Base-by-base conservation (phyloP, 176 grass and related monocot genomes). In the Lolium perenne region DNA sequence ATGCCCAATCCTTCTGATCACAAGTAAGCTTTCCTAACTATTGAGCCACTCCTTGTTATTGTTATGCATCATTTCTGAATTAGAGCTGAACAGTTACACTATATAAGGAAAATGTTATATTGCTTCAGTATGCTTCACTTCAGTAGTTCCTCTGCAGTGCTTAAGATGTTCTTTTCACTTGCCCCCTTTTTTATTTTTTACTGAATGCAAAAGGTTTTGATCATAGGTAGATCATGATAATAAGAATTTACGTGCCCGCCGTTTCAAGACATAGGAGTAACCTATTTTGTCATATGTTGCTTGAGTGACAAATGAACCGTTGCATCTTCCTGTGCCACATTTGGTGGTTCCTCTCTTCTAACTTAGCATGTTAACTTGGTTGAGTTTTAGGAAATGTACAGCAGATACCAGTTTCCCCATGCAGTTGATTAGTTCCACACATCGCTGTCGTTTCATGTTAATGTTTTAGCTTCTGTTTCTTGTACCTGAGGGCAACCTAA, bases 1-100 rank as follows among this genome's bases (percentile, higher is more conserved):
- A 98, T 79, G 88, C 93, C 93, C 22, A 98, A 95, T 82, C 96
- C 96, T 76, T 95, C 93, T 13, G 96, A 98, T 22, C 96, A 98
- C 90, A 98, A 98, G 96, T 98, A 95, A 94, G 91, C 74, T 72
- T 58, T 80, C 15, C 49, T 80, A 62, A 80, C 67, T 81, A 53
- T 61, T 80, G 43, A 62, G 47, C 10, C 81, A 9, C 64, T 62
- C 3, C 76, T 82, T 26, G 6, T 76, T 74, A 6, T 67, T 38
- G 21, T 64, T 54, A 71, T 62, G 18, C 16, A 56, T 60, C 8
- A 7, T 47, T 65, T 76, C 47, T 17, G 46, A 76, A 68, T 74
- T 40, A 18, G 18, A 21, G 10, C 12, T 86, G 72, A 38, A 78
- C 76, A 25, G 72, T 61, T 67, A 54, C 45, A 14, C 14, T 78